These are phyloP conservation scores for Halophytophthora batemanensis DNA, from an alignment of 352 stramenopile species.

Conservation along the genomic window DNA sequence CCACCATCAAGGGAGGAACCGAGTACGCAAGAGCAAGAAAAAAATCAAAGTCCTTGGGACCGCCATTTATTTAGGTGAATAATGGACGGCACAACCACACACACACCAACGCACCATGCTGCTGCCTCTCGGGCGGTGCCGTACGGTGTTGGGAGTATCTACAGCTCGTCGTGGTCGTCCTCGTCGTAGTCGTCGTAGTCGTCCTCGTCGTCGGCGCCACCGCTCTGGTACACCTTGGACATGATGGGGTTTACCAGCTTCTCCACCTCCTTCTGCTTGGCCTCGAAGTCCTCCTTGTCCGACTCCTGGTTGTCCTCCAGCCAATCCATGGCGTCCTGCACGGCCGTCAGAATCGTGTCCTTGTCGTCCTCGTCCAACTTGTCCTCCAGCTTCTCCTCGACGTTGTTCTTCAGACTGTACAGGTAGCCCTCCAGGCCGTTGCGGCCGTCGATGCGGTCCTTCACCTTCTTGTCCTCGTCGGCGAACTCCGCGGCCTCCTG, in stretches of 20 bases:
- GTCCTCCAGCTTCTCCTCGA: slow-evolving; percentile 94
- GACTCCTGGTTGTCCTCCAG: slow-evolving; percentile 98
- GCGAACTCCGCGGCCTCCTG: slow-evolving; percentile 97
- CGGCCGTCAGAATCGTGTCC: slow-evolving; percentile 82
- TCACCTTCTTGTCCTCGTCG: slow-evolving; percentile 98
- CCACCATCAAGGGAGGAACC: neutral
- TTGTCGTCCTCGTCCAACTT: slow-evolving; percentile 97
- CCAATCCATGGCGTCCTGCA: slow-evolving; percentile 99
- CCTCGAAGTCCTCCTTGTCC: slow-evolving; percentile 97
- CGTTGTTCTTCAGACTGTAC: slow-evolving; percentile 94
- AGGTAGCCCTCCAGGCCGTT: slow-evolving; percentile 98
- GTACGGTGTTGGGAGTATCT: too few species aligned
- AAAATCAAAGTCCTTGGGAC: slow-evolving; percentile 15
- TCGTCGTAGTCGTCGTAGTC: slow-evolving; percentile 79
- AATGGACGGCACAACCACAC: slow-evolving; percentile 26
- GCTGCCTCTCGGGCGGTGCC: slow-evolving; percentile 4
- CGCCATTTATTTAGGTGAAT: slow-evolving; percentile 29
- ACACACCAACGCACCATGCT: slow-evolving; percentile 25
- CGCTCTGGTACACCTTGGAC: slow-evolving; percentile 95
- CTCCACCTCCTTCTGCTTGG: slow-evolving; percentile 99
- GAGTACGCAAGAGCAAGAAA: slow-evolving; percentile 11
- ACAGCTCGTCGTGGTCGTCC: slow-evolving; percentile 95
- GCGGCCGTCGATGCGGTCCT: slow-evolving; percentile 95
- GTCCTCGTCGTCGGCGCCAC: slow-evolving; percentile 62
- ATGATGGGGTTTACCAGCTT: slow-evolving; percentile 98